Evolutionary conservation across 2,329 filamentous ascomycete genomes (phyloP).

Genomic region (Colletotrichum kahawae): DNA sequence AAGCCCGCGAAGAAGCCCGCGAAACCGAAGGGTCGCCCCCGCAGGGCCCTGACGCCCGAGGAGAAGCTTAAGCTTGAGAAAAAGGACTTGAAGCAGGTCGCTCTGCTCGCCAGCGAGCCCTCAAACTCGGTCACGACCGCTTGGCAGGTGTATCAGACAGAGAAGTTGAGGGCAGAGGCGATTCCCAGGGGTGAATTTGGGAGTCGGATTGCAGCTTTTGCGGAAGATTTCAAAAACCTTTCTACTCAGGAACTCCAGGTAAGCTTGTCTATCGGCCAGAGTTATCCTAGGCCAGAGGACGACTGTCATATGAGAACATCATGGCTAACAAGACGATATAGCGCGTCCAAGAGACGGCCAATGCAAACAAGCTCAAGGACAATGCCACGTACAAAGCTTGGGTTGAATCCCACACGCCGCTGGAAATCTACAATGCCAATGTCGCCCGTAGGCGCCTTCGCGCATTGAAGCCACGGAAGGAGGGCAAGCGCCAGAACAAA

Average conservation of each 20-base stretch:
- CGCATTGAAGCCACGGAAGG: neutral
- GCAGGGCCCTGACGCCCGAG: slow-evolving; percentile 42
- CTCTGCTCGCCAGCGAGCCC: slow-evolving; percentile 44
- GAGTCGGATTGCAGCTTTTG: slow-evolving; percentile 29
- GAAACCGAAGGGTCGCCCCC: neutral
- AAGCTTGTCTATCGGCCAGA: slow-evolving; percentile 7
- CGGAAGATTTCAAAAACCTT: slow-evolving; percentile 43
- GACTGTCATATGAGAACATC: neutral
- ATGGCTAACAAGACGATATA: slow-evolving; percentile 24
- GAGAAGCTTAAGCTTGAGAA: slow-evolving; percentile 37
- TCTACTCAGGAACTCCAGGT: slow-evolving; percentile 49
- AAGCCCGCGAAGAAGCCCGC: slow-evolving; percentile 1
- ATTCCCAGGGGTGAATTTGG: neutral
- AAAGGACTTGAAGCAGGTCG: slow-evolving; percentile 42
- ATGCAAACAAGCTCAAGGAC: slow-evolving; percentile 48
- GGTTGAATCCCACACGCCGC: slow-evolving; percentile 47
- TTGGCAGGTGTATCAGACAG: slow-evolving; percentile 44
- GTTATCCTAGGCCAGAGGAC: slow-evolving; percentile 20
- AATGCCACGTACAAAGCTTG: slow-evolving; percentile 47
- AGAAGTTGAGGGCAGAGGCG: slow-evolving; percentile 30
- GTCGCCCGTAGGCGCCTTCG: slow-evolving; percentile 48
- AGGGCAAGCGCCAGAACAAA: slow-evolving; percentile 23
- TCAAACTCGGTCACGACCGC: slow-evolving; percentile 31
- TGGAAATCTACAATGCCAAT: slow-evolving; percentile 51
- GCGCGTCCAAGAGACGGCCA: slow-evolving; percentile 38